Conservation (phyloP, 345 rosid genomes). For the Arabis hirsuta region DNA sequence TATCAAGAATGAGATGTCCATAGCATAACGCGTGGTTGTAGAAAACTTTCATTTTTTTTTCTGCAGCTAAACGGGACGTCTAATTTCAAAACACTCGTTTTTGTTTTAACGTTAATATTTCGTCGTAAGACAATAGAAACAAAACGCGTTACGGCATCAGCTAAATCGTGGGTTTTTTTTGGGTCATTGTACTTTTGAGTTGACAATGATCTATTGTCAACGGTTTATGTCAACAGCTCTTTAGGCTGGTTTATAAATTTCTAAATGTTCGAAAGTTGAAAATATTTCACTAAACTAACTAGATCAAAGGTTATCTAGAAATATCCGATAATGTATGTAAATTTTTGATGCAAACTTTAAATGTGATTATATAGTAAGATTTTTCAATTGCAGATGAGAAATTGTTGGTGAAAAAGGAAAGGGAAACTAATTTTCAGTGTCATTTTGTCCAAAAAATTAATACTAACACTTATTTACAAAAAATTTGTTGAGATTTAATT, state of each 20-base stretch:
- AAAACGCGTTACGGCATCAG: conserved; percentile 31
- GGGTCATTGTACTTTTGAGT: conserved; percentile 13
- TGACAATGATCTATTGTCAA: conserved; percentile 5
- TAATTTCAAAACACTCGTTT: neutral
- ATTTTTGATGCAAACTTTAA: too few species aligned
- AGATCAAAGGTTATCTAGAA: neutral
- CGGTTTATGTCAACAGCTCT: conserved; percentile 12
- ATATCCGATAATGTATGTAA: neutral
- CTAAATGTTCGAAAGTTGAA: neutral
- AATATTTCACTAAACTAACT: neutral
- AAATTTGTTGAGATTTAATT: too few species aligned
- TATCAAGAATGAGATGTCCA: neutral
- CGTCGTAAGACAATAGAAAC: neutral
- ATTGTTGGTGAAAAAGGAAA: too few species aligned
- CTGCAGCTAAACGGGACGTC: conserved; percentile 8
- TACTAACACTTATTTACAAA: too few species aligned
- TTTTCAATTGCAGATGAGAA: too few species aligned
- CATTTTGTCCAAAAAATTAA: too few species aligned
- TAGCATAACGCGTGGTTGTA: conserved; percentile 25
- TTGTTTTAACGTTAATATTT: conserved; percentile 21
- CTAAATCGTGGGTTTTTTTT: conserved; percentile 9
- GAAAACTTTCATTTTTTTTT: conserved; percentile 15
- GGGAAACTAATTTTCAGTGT: too few species aligned
- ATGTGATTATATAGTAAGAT: too few species aligned
- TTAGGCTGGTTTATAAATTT: conserved; percentile 4